phyloP scores from a whole-genome alignment of 2,329 filamentous ascomycete genomes.

The Samsoniella hepiali region DNA sequence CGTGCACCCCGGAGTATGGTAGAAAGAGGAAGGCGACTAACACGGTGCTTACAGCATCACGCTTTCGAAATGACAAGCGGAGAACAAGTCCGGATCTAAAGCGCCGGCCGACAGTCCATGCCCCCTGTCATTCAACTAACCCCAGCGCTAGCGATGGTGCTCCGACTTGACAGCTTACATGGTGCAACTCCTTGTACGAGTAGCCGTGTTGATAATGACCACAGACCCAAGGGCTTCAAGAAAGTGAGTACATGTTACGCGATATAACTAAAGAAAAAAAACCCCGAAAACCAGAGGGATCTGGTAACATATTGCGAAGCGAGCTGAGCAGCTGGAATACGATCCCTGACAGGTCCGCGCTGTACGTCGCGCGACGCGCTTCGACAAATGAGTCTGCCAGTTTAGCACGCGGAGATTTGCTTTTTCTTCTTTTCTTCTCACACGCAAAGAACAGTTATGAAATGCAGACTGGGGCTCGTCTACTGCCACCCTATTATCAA shows the following conservation, averaged over 20 bases:
- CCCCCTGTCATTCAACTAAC: background rate
- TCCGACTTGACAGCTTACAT: background rate
- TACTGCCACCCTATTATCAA: background rate
- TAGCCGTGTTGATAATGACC: no score
- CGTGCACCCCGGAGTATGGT: background rate
- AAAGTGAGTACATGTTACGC: no score
- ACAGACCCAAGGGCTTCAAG: no score
- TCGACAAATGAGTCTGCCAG: background rate
- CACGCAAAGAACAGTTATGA: background rate
- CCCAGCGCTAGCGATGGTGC: background rate
- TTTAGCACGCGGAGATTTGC: background rate
- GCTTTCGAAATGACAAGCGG: background rate
- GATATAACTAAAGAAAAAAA: no score
- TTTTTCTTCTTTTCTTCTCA: background rate
- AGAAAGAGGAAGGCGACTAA: background rate
- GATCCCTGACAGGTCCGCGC: background rate
- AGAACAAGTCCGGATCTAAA: no score
- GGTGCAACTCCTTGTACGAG: background rate
- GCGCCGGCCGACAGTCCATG: background rate
- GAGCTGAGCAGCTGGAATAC: no score
- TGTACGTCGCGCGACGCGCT: background rate
- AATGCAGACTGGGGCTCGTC: no score
- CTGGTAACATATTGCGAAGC: no score
- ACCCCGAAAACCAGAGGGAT: no score
- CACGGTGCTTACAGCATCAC: background rate